Evolutionary conservation across 768 basidiomycete genomes (phyloP).

Genomic region (Plicaturopsis crispa): DNA sequence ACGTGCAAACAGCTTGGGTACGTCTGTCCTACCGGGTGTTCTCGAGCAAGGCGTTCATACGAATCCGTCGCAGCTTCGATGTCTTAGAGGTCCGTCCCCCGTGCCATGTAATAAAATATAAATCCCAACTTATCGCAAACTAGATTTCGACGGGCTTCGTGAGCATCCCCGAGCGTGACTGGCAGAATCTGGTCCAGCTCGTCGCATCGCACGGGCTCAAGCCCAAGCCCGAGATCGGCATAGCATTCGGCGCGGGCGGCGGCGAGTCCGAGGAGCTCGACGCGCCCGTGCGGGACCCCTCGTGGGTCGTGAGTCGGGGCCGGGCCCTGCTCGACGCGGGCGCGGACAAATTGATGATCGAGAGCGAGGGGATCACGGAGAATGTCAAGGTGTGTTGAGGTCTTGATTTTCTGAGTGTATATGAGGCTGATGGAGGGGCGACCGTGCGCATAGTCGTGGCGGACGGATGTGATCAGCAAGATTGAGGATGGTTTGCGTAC

Average conservation of each 20-base stretch:
- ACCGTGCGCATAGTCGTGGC: conserved; percentile 25
- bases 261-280: conserved; percentile 33
- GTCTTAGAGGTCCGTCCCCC: no score
- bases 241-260: conserved; percentile 36
- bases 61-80: conserved; percentile 24
- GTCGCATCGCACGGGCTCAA: conserved; percentile 30
- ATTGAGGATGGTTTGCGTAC: conserved; percentile 31
- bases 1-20: conserved; percentile 30
- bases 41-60: no score
- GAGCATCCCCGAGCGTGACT: conserved; percentile 37
- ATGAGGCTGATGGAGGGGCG: no score
- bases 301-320: conserved; percentile 32
- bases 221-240: conserved; percentile 37
- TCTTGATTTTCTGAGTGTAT: no score
- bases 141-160: conserved; percentile 36
- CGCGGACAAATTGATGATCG: conserved; percentile 38
- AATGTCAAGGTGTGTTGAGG: no score
- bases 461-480: conserved; percentile 34
- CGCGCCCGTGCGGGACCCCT: conserved; percentile 30
- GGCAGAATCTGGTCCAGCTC: conserved; percentile 30
- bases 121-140: no score
- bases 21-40: not conserved
- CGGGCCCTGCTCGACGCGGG: conserved; percentile 33
- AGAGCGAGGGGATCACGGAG: conserved; percentile 40
- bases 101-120: no score